Conservation (phyloP, 1,139 yeast species). For the Saccharomyces hybrid region DNA sequence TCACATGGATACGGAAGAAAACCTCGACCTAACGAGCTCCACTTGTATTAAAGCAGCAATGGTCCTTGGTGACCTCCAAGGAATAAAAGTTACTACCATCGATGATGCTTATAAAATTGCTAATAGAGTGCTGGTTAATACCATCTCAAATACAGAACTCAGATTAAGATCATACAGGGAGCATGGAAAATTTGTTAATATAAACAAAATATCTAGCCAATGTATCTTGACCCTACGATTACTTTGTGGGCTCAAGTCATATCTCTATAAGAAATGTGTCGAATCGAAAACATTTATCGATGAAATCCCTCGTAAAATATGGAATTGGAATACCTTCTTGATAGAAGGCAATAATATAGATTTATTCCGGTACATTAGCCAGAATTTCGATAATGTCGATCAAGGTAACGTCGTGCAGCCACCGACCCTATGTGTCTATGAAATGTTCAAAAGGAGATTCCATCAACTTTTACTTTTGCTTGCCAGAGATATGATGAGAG, state of each 20-base stretch:
- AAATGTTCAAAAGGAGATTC: conserved; percentile 12
- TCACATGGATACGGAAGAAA: neutral
- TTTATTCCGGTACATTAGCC: conserved; percentile 6
- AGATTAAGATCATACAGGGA: conserved; percentile 10
- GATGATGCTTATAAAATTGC: conserved; percentile 9
- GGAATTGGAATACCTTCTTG: conserved; percentile 10
- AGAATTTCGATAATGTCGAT: neutral
- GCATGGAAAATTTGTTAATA: neutral
- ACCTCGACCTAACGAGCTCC: conserved; percentile 5
- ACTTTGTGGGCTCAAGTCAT: conserved; percentile 15
- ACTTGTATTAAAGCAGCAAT: conserved; percentile 16
- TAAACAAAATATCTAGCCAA: conserved; percentile 16
- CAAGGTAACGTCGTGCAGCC: neutral
- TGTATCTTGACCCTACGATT: conserved; percentile 18
- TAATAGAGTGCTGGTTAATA: conserved; percentile 14
- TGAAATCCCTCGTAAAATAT: neutral
- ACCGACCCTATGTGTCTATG: conserved; percentile 1
- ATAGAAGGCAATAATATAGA: conserved; percentile 6
- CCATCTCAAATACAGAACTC: conserved; percentile 22
- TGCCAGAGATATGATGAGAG: conserved; percentile 11
- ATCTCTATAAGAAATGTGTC: conserved; percentile 1
- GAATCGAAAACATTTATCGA: neutral
- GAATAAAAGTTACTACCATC: neutral
- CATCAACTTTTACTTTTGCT: conserved; percentile 15
- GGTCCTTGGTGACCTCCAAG: conserved; percentile 14